Conservation (phyloP, 768 basidiomycete genomes). For the Xerocomellus amylosporus region DNA sequence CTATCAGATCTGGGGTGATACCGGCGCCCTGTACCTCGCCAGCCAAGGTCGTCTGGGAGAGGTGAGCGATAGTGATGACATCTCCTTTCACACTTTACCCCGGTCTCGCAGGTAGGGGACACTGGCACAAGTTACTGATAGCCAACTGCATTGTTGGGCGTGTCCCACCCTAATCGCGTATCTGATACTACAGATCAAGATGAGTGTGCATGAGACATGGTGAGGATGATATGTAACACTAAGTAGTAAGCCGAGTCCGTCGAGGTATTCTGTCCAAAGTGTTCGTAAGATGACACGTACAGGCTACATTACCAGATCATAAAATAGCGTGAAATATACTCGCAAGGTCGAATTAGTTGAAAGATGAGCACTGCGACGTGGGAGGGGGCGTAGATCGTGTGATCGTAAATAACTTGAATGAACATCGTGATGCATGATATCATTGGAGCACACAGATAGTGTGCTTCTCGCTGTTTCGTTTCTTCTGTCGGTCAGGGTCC, state of each 20-base stretch:
- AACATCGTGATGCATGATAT: not conserved
- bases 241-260: not conserved
- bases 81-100: not conserved
- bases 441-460: slow-evolving; percentile 29
- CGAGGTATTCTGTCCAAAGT: slow-evolving; percentile 9
- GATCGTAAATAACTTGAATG: not conserved
- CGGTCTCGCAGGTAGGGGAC: not conserved
- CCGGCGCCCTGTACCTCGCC: slow-evolving; percentile 61
- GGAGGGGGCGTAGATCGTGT: not conserved
- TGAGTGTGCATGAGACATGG: slow-evolving; percentile 1
- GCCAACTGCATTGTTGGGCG: not conserved
- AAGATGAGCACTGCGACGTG: not conserved
- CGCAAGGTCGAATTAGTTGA: not conserved
- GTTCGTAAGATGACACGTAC: slow-evolving; percentile 4
- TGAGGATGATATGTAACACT: not conserved
- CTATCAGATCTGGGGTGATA: slow-evolving; percentile 70
- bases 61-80: slow-evolving; percentile 2
- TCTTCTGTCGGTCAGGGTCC: slow-evolving; percentile 27
- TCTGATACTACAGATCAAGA: slow-evolving; percentile 19
- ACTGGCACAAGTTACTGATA: not conserved
- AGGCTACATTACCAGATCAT: slow-evolving; percentile 20
- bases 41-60: slow-evolving; percentile 42
- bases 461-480: slow-evolving; percentile 27
- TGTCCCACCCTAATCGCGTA: not conserved
- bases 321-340: slow-evolving; percentile 15